These are phyloP conservation scores for Rhizophlyctis rosea DNA, from an alignment of 192 early-diverging fungal species.

Conservation along the genomic window DNA sequence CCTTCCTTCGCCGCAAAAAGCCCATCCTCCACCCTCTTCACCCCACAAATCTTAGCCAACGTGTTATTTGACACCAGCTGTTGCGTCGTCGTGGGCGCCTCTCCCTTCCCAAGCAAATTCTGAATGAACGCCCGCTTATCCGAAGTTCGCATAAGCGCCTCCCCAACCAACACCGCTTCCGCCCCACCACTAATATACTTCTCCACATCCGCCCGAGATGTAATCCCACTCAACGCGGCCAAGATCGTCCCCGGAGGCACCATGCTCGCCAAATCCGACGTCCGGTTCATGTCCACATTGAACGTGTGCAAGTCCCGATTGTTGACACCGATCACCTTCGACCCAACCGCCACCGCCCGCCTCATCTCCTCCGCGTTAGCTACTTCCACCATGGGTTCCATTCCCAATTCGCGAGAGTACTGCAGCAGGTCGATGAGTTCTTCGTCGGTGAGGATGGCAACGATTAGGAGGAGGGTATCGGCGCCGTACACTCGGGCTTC, in stretches of 20 bases:
- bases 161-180: conserved; percentile 84
- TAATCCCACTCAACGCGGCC: conserved; percentile 90
- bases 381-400: conserved; percentile 99
- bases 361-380: conserved; percentile 88
- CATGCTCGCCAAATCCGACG: conserved; percentile 71
- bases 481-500: conserved; percentile 95
- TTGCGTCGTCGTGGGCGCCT: not conserved
- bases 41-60: conserved; percentile 90
- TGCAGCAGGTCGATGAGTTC: conserved; percentile 62
- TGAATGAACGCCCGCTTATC: conserved; percentile 75
- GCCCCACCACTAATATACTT: conserved; percentile 76
- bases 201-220: conserved; percentile 75
- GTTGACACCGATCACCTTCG: conserved; percentile 94
- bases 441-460: conserved; percentile 81
- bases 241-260: conserved; percentile 71
- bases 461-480: conserved; percentile 93
- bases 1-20: conserved; percentile 68
- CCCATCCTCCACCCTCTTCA: conserved; percentile 79
- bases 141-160: conserved; percentile 85
- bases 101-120: conserved; percentile 53
- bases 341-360: conserved; percentile 73
- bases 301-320: conserved; percentile 98
- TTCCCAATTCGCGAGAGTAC: conserved; percentile 75
- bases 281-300: conserved; percentile 87
- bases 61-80: not conserved